Conservation (phyloP, 164 flowering plant species). For the Platanus orientalis region DNA sequence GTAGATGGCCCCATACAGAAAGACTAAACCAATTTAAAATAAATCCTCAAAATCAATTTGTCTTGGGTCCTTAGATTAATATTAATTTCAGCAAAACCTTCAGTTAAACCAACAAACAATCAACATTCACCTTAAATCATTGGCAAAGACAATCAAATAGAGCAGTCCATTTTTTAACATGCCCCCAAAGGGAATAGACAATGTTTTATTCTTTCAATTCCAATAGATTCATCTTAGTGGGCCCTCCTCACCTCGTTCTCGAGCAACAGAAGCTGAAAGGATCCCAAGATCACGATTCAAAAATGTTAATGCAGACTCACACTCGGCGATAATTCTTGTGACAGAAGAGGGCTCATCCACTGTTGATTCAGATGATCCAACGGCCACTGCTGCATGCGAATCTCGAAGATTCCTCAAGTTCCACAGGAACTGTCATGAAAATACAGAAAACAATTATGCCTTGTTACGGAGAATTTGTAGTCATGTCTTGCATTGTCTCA, state of each 20-base stretch:
- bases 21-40: too few species aligned
- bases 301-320: constrained; percentile 76
- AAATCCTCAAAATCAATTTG: too few species aligned
- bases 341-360: constrained; percentile 76
- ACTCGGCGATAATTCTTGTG: constrained; percentile 83
- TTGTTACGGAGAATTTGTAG: not conserved
- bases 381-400: constrained; percentile 82
- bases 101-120: too few species aligned
- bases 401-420: constrained; percentile 89
- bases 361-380: constrained; percentile 65
- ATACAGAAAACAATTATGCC: constrained; percentile 1
- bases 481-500: not conserved
- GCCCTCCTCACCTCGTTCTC: constrained; percentile 58
- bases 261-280: constrained; percentile 89
- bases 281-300: constrained; percentile 92
- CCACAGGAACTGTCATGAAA: constrained; percentile 70
- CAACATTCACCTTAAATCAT: too few species aligned
- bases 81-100: too few species aligned
- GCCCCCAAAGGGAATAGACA: too few species aligned
- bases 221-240: constrained; percentile 1
- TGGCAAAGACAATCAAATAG: too few species aligned
- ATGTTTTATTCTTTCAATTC: too few species aligned
- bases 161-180: too few species aligned
- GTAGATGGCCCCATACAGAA: too few species aligned
- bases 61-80: too few species aligned